Evolutionary conservation across 495 filamentous ascomycete genomes (phyloP).

Genomic region (Elaphomyces granulatus): DNA sequence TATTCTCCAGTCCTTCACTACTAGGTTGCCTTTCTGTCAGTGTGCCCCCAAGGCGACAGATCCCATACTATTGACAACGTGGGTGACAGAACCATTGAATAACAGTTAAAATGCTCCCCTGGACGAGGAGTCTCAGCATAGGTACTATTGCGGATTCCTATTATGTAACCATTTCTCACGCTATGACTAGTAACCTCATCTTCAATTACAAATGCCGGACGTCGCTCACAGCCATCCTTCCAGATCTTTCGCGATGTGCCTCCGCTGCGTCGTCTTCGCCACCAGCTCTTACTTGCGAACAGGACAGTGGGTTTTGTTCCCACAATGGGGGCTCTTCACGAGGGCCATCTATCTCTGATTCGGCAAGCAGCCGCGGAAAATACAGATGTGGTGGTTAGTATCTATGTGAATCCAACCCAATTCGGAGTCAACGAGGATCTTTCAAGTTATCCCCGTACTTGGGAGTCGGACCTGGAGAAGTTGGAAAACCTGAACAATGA

Average conservation of each 20-base stretch:
- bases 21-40: too few species aligned
- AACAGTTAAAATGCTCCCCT: too few species aligned
- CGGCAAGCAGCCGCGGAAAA: slow-evolving; percentile 75
- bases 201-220: slow-evolving; percentile 14
- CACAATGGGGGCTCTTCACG: slow-evolving; percentile 92
- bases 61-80: too few species aligned
- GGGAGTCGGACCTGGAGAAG: slow-evolving; percentile 55
- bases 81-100: too few species aligned
- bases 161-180: too few species aligned
- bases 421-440: slow-evolving; percentile 88
- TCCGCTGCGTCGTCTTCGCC: slow-evolving; percentile 56
- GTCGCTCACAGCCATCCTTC: slow-evolving; percentile 37
- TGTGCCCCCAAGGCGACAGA: too few species aligned
- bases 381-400: slow-evolving; percentile 69
- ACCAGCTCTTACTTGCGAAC: slow-evolving; percentile 47
- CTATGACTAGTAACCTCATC: slow-evolving; percentile 19
- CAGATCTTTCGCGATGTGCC: slow-evolving; percentile 63
- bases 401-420: slow-evolving; percentile 95
- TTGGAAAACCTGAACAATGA: slow-evolving; percentile 56
- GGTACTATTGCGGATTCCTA: too few species aligned
- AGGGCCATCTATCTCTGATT: slow-evolving; percentile 77
- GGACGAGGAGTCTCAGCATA: too few species aligned
- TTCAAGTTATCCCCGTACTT: slow-evolving; percentile 77
- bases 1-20: too few species aligned
- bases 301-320: slow-evolving; percentile 78